Evolutionary conservation across 1,284 basidiomycete genomes (phyloP), one percentile per base, ranked within the genome.

Genomic region (Apiotrichum mycotoxinovorans): DNA sequence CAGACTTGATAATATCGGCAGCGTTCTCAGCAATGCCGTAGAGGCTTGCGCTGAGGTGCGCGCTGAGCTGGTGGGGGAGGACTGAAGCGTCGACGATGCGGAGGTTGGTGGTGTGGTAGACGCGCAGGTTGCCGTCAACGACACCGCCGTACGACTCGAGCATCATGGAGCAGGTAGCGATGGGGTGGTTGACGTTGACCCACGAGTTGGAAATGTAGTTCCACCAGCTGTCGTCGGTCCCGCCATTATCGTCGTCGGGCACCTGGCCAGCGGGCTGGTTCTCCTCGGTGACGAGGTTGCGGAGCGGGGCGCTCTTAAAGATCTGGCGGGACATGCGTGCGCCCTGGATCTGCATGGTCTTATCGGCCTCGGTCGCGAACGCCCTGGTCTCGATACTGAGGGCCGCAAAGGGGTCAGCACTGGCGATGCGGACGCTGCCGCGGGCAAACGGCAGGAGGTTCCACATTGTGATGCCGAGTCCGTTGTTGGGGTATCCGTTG

Each of bases 11-110:
- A 54, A 88, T 78, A 34, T 81, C 80, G 3, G 85, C 81, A 0
- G 83, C 86, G 68, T 83, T 83, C 74, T 89, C 86, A 2, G 85
- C 86, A 40, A 88, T 75, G 25, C 85, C 87, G 67, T 87, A 90
- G 2, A 83, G 81, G 8, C 83, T 63, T 7, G 68, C 70, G 70
- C 75, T 75, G 52, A 74, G 60, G 59, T 79, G 77, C 1, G 76
- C 73, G 11, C 73, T 73, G n/a, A 79, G 56, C 38, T 79, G 73
- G 11, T 79, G 63, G 3, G 79, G 79, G 43, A 78, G 69, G 63
- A 81, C 74, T 2, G 75, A 78, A n/a, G 78, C 67, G 65, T 81
- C 80, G 43, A 78, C 71, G 42, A 77, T 72, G 37, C 75, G 64
- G 18, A 83, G 57, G 69, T 83, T 83, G 56, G 57, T 56, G 4